Evolutionary conservation across 1,139 yeast species (phyloP).

Genomic region (Scheffersomyces insectosa): DNA sequence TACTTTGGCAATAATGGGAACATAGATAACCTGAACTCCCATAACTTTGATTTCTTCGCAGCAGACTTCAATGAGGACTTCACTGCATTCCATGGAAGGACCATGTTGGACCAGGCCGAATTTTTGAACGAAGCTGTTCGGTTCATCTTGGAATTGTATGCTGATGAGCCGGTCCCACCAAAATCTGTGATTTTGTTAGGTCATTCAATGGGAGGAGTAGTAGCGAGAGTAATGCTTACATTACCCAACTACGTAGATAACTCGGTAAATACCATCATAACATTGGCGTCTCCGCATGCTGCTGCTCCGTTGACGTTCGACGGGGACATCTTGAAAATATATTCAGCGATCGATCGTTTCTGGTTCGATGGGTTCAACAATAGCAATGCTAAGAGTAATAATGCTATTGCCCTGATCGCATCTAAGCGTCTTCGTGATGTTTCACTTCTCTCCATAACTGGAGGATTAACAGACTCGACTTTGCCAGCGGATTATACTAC

Average conservation of each 20-base stretch:
- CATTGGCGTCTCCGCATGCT: constrained; percentile 91
- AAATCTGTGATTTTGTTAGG: constrained; percentile 78
- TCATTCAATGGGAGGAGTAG: constrained; percentile 98
- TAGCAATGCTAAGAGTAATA: constrained; percentile 4
- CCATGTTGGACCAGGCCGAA: constrained; percentile 92
- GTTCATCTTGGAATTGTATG: constrained; percentile 71
- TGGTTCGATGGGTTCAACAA: constrained; percentile 67
- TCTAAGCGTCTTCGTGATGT: constrained; percentile 45
- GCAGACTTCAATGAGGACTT: constrained; percentile 96
- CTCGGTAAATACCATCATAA: constrained; percentile 80
- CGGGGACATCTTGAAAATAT: constrained; percentile 76
- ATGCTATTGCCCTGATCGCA: constrained; percentile 32
- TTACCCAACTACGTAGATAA: constrained; percentile 70
- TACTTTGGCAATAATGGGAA: constrained; percentile 31
- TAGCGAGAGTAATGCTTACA: constrained; percentile 77
- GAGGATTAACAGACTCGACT: constrained; percentile 80
- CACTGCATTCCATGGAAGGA: constrained; percentile 94
- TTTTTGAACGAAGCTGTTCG: constrained; percentile 84
- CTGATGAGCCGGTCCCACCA: constrained; percentile 43
- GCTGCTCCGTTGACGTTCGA: constrained; percentile 96
- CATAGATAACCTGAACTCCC: constrained; percentile 28
- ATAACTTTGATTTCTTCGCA: constrained; percentile 73
- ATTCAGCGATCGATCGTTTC: constrained; percentile 71
- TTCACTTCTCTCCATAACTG: constrained; percentile 77
- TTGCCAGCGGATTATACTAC: constrained; percentile 94